Conservation (phyloP, 192 early-diverging fungal species). For the Phlyctochytrium arcticum region DNA sequence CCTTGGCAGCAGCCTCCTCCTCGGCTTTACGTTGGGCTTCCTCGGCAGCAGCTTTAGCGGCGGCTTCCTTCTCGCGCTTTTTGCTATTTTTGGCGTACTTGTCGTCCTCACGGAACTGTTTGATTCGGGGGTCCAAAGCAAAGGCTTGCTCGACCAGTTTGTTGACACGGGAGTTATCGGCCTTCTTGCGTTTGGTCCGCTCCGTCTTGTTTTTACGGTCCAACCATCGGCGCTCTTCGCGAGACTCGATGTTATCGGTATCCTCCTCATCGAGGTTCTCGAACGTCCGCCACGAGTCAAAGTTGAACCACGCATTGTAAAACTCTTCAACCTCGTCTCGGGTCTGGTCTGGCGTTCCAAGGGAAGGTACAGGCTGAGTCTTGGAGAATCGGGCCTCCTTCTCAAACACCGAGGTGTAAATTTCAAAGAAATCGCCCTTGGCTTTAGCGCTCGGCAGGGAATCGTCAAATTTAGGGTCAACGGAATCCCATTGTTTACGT, state of each 20-base stretch:
- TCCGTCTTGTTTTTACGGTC: conserved; percentile 95
- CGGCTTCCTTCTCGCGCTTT: conserved; percentile 76
- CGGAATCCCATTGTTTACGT: conserved; percentile 94
- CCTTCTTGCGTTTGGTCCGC: conserved; percentile 91
- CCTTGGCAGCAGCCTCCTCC: conserved; percentile 56
- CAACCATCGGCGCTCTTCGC: conserved; percentile 94
- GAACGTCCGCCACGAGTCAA: conserved; percentile 98
- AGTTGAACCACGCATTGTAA: conserved; percentile 72
- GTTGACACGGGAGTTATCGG: conserved; percentile 87
- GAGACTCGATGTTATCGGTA: conserved; percentile 78
- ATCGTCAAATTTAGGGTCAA: conserved; percentile 80
- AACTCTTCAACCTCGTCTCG: conserved; percentile 68
- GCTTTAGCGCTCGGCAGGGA: conserved; percentile 56
- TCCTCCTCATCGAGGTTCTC: conserved; percentile 99
- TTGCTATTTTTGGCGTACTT: conserved; percentile 88
- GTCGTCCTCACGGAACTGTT: conserved; percentile 83
- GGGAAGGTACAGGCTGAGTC: conserved; percentile 72
- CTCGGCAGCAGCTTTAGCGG: conserved; percentile 52
- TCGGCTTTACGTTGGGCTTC: conserved; percentile 43
- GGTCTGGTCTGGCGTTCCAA: conserved; percentile 68
- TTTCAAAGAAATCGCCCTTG: conserved; percentile 80
- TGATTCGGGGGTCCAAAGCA: conserved; percentile 85
- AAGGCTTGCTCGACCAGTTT: conserved; percentile 82
- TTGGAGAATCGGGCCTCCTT: conserved; percentile 93
- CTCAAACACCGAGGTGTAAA: conserved; percentile 71